These are phyloP conservation scores for Geranium rotundifolium DNA, from an alignment of 345 rosid species.

Conservation along the genomic window DNA sequence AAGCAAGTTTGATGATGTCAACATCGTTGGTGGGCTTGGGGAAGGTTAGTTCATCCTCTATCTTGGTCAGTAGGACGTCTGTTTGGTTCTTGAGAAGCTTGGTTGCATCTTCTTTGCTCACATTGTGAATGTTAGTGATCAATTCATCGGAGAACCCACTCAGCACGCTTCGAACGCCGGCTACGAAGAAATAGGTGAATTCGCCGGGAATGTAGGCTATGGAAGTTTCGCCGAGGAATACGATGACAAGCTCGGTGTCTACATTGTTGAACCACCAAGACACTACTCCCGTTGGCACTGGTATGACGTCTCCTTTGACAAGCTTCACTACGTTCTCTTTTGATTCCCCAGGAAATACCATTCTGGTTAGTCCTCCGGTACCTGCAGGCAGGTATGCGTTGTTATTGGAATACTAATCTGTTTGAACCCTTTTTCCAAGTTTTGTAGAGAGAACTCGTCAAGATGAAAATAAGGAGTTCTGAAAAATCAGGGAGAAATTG, in stretches of 20 bases:
- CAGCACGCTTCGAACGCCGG: constrained; percentile 13
- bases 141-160: constrained; percentile 20
- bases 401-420: no score
- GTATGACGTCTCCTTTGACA: constrained; percentile 19
- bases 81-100: constrained; percentile 15
- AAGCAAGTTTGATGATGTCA: not conserved
- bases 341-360: constrained; percentile 11
- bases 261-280: constrained; percentile 37
- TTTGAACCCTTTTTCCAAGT: no score
- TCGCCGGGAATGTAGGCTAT: constrained; percentile 15
- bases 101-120: constrained; percentile 6
- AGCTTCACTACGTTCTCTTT: constrained; percentile 11
- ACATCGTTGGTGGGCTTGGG: constrained; percentile 3
- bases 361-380: constrained; percentile 13
- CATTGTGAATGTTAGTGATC: constrained; percentile 6
- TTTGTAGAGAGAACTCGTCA: no score
- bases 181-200: constrained; percentile 20
- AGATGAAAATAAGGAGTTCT: no score
- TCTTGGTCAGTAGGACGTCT: constrained; percentile 9
- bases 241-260: constrained; percentile 7
- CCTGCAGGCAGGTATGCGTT: constrained; percentile 14
- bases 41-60: constrained; percentile 8
- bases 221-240: constrained; percentile 24
- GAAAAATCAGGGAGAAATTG: no score
- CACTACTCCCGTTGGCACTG: constrained; percentile 12